Conservation (phyloP, 345 rosid genomes). For the Ailanthus altissimus region DNA sequence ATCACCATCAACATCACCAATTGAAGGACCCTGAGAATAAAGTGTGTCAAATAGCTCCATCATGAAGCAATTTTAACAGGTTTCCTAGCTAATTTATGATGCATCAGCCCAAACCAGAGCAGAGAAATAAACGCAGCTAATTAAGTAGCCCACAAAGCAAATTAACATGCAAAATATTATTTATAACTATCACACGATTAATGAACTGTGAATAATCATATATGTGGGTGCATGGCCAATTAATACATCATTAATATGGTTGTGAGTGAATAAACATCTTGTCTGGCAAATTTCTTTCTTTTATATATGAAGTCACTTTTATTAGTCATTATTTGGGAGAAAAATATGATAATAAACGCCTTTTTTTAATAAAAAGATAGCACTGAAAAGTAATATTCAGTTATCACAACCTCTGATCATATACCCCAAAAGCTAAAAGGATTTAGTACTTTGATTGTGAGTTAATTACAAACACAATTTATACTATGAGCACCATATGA, state of each 20-base stretch:
- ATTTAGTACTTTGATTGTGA: background rate
- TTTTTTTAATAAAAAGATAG: background rate
- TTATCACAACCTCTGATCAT: background rate
- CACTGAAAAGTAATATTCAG: background rate
- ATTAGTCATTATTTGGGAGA: background rate
- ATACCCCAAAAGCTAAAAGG: background rate
- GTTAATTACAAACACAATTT: background rate
- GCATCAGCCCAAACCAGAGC: background rate
- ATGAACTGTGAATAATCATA: background rate
- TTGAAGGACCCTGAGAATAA: conserved; percentile 70
- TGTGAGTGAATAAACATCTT: background rate
- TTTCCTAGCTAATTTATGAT: background rate
- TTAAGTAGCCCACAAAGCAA: background rate
- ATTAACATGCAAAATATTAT: background rate
- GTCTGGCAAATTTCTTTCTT: background rate
- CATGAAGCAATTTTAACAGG: conserved; percentile 9
- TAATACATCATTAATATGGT: background rate
- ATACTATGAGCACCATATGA: background rate
- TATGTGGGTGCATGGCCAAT: background rate
- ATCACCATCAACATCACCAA: conserved; percentile 98
- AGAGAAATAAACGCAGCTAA: background rate
- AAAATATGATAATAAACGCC: background rate
- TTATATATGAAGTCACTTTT: background rate
- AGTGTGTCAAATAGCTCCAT: conserved; percentile 22
- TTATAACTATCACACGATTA: background rate